These are phyloP conservation scores for Pleurotus platypus DNA, from an alignment of 768 basidiomycete species.

Conservation along the genomic window DNA sequence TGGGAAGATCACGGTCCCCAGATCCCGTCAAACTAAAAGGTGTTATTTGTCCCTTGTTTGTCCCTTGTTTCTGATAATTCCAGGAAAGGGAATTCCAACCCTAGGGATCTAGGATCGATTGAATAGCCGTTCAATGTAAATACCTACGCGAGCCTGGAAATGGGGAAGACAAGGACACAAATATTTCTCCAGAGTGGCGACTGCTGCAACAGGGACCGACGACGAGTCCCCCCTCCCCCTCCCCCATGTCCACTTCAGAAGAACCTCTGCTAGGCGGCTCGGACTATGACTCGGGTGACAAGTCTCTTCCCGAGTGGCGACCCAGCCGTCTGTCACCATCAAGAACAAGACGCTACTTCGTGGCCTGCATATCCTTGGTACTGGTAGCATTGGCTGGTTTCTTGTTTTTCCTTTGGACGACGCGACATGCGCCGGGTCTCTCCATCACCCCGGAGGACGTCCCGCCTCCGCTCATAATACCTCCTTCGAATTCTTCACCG, in stretches of 20 bases:
- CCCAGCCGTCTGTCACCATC: neutral
- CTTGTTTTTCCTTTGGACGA: conserved; percentile 21
- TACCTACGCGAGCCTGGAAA: no score
- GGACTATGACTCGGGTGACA: neutral
- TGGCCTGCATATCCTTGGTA: conserved; percentile 23
- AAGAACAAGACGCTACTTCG: conserved; percentile 19
- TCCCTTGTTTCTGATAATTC: no score
- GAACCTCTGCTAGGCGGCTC: neutral
- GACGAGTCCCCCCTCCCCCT: no score
- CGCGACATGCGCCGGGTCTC: conserved; percentile 8
- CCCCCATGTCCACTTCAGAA: neutral
- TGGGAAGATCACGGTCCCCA: no score
- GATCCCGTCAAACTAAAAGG: no score
- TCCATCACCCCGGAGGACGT: conserved; percentile 4
- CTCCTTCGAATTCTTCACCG: neutral
- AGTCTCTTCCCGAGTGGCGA: neutral
- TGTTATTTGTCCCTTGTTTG: no score
- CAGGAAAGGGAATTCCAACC: no score
- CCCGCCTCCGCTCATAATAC: neutral
- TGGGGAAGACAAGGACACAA: no score
- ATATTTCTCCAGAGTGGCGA: no score
- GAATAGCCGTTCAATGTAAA: no score
- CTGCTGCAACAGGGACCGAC: no score
- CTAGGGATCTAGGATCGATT: no score
- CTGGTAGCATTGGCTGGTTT: conserved; percentile 24